A percentile compares a stretch with the other conserved stretches of the same genome.
phyloP scores from a whole-genome alignment of 768 basidiomycete genomes.

The Mycena leptocephala region DNA sequence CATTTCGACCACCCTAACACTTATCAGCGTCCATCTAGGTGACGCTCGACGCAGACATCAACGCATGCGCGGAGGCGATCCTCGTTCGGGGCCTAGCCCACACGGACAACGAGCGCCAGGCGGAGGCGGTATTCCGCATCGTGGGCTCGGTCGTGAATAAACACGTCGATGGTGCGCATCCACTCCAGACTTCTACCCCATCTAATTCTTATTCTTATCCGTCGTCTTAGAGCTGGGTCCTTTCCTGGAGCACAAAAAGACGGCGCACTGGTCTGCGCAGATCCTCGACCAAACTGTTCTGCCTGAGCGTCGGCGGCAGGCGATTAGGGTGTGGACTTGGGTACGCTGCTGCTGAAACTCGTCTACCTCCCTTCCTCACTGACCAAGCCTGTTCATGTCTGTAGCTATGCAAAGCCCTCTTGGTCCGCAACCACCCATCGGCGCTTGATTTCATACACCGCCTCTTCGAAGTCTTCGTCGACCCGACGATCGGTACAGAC shows the following conservation, averaged over 20 bases:
- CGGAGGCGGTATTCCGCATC: constrained; percentile 69
- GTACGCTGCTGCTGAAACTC: constrained; percentile 55
- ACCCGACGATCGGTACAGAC: constrained; percentile 75
- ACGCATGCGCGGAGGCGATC: constrained; percentile 67
- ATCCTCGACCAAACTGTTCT: constrained; percentile 55
- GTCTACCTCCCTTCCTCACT: not conserved
- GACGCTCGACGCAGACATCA: constrained; percentile 67
- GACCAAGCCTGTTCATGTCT: too few relatives aligned
- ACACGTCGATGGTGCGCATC: constrained; percentile 73
- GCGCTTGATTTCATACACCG: constrained; percentile 72
- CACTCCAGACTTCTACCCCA: not conserved
- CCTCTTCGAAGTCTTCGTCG: constrained; percentile 81
- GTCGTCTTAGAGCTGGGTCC: constrained; percentile 57
- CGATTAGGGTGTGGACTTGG: constrained; percentile 79
- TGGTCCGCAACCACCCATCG: constrained; percentile 79
- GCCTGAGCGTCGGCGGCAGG: constrained; percentile 61
- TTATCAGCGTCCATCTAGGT: constrained; percentile 6
- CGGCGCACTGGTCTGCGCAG: constrained; percentile 65
- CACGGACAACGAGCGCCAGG: constrained; percentile 66
- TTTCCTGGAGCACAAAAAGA: constrained; percentile 62
- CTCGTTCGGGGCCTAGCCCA: constrained; percentile 73
- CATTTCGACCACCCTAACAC: not conserved
- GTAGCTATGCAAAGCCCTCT: constrained; percentile 86
- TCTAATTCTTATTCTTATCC: not conserved
- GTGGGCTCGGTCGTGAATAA: constrained; percentile 87